Percentiles rank a stretch among this genome's conserved stretches.
These are phyloP conservation scores for Candida sakaeoensis DNA, from an alignment of 805 yeast species.

Conservation along the genomic window DNA sequence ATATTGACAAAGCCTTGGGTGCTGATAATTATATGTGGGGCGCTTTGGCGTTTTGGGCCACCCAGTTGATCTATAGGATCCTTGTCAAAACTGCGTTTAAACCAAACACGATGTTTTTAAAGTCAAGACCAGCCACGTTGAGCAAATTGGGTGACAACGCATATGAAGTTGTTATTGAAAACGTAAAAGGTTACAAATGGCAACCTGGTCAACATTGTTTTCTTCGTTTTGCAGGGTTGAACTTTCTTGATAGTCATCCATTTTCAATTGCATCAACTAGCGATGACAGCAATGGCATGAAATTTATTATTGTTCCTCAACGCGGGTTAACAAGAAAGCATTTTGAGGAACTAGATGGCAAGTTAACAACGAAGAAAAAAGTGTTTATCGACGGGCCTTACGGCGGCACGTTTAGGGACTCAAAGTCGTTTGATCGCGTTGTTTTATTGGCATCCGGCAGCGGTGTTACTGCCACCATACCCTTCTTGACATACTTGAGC, in stretches of 20 bases:
- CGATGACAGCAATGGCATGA: constrained; percentile 26
- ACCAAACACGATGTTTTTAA: constrained; percentile 39
- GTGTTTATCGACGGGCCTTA: constrained; percentile 55
- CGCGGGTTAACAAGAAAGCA: constrained; percentile 44
- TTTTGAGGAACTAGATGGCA: constrained; percentile 26
- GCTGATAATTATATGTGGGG: constrained; percentile 46
- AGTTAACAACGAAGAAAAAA: constrained; percentile 19
- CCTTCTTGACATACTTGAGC: constrained; percentile 33
- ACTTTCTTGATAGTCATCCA: constrained; percentile 52
- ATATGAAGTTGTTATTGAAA: constrained; percentile 33
- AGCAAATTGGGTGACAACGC: constrained; percentile 20
- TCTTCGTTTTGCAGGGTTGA: constrained; percentile 42
- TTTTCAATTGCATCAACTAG: constrained; percentile 45
- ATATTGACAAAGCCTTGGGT: constrained; percentile 30
- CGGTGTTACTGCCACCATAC: constrained; percentile 49
- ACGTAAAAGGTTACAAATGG: constrained; percentile 41
- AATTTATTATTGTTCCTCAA: constrained; percentile 43
- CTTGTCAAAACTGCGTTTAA: constrained; percentile 43
- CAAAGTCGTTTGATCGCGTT: constrained; percentile 41
- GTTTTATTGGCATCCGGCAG: constrained; percentile 46
- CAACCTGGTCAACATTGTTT: constrained; percentile 54
- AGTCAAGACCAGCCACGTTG: constrained; percentile 33
- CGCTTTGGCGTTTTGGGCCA: constrained; percentile 48
- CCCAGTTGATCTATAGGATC: constrained; percentile 46
- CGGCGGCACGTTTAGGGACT: constrained; percentile 49